Conservation (phyloP, 805 yeast species). For the Scheffersomyces ergatensis region DNA sequence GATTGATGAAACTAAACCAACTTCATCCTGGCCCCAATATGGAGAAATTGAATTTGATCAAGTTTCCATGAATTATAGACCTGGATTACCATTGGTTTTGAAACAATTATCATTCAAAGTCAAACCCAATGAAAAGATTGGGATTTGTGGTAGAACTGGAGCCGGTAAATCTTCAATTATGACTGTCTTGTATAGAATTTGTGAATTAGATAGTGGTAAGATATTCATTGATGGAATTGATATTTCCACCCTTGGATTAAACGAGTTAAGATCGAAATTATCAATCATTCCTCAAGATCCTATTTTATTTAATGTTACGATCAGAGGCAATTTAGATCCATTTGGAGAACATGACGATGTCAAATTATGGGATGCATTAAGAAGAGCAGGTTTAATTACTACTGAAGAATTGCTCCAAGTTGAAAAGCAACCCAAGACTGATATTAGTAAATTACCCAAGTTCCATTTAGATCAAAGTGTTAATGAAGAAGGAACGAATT, state of each 20-base stretch:
- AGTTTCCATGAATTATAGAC: constrained; percentile 51
- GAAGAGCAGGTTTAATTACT: constrained; percentile 50
- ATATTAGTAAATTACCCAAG: constrained; percentile 18
- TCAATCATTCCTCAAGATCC: constrained; percentile 70
- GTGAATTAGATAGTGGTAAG: constrained; percentile 45
- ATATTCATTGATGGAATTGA: constrained; percentile 56
- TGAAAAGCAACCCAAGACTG: constrained; percentile 3
- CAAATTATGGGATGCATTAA: constrained; percentile 51
- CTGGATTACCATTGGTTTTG: constrained; percentile 54
- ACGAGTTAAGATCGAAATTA: constrained; percentile 47
- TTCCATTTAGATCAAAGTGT: constrained; percentile 36
- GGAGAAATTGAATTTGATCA: constrained; percentile 47
- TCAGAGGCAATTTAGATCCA: constrained; percentile 59
- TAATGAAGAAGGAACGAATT: constrained; percentile 34
- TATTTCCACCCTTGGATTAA: constrained; percentile 47
- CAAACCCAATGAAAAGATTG: constrained; percentile 61
- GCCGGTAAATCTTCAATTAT: constrained; percentile 71
- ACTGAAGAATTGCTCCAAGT: constrained; percentile 16
- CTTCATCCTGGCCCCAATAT: constrained; percentile 44
- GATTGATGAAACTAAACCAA: constrained; percentile 41
- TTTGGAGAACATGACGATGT: constrained; percentile 48
- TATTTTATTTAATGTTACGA: constrained; percentile 54
- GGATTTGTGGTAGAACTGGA: constrained; percentile 84
- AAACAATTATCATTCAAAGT: constrained; percentile 41
- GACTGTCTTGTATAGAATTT: constrained; percentile 56